Evolutionary conservation across 2,329 filamentous ascomycete genomes (phyloP).

Genomic region (Coleophoma eucalyptorum): DNA sequence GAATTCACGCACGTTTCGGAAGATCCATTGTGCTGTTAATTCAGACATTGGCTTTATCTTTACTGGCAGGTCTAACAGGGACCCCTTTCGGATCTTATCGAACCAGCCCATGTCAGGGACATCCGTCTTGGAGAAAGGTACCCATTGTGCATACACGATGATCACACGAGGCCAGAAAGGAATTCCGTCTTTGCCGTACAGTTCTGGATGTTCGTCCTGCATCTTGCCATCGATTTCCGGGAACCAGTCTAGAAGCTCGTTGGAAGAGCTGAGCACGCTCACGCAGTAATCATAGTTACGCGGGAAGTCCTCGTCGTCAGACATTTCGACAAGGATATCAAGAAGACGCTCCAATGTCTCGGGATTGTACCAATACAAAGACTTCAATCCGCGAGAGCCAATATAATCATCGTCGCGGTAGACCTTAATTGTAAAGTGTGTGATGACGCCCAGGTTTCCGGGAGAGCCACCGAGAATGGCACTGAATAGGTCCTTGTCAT

Average conservation of each 20-base stretch:
- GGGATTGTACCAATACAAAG: slow-evolving; percentile 35
- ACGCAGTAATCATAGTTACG: slow-evolving; percentile 43
- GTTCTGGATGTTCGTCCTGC: slow-evolving; percentile 6
- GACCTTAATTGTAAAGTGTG: slow-evolving; percentile 31
- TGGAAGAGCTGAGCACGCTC: slow-evolving; percentile 38
- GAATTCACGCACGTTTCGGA: slow-evolving; percentile 41
- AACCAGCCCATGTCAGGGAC: slow-evolving; percentile 35
- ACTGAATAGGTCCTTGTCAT: slow-evolving; percentile 25
- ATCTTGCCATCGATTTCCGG: slow-evolving; percentile 30
- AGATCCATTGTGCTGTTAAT: slow-evolving; percentile 42
- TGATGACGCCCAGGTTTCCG: slow-evolving; percentile 29
- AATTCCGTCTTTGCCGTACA: slow-evolving; percentile 7
- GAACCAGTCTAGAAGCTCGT: slow-evolving; percentile 31
- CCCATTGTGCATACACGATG: slow-evolving; percentile 45
- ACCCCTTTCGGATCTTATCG: slow-evolving; percentile 29
- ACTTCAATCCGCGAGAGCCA: slow-evolving; percentile 38
- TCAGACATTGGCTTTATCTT: slow-evolving; percentile 38
- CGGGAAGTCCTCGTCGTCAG: slow-evolving; percentile 37
- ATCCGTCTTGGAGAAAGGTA: slow-evolving; percentile 33
- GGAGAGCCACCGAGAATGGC: slow-evolving; percentile 28
- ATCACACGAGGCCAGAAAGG: slow-evolving; percentile 33
- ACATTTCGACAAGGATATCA: slow-evolving; percentile 37
- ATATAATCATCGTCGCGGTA: slow-evolving; percentile 33
- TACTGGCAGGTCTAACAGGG: slow-evolving; percentile 20
- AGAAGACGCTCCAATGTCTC: slow-evolving; percentile 34